These are phyloP conservation scores for Alternaria novae-zelandiae DNA, from an alignment of 2,329 filamentous ascomycete species.

Conservation along the genomic window DNA sequence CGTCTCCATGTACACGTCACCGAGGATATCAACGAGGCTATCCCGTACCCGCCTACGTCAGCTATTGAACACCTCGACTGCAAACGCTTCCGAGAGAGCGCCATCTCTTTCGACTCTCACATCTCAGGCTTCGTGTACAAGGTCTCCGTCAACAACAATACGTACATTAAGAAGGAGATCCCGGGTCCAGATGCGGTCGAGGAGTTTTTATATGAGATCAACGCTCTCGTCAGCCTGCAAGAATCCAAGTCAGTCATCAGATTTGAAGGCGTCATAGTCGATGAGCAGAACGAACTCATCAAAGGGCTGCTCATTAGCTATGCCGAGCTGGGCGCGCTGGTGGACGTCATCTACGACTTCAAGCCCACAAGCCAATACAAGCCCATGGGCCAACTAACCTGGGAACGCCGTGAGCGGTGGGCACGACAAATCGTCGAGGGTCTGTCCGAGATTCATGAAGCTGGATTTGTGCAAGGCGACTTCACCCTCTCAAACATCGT, in stretches of 20 bases:
- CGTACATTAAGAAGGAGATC: conserved; percentile 97
- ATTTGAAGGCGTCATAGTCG: conserved; percentile 86
- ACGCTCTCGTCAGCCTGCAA: conserved; percentile 81
- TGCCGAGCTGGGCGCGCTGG: conserved; percentile 83
- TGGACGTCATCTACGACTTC: conserved; percentile 88
- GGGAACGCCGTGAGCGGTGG: conserved; percentile 82
- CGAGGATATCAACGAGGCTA: conserved; percentile 96
- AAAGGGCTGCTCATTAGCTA: conserved; percentile 91
- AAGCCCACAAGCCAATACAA: conserved; percentile 56
- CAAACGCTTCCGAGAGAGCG: conserved; percentile 69
- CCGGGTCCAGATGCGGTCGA: conserved; percentile 94
- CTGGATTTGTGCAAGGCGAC: conserved; percentile 95
- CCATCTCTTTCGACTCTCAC: conserved; percentile 86
- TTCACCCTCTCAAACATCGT: conserved; percentile 98
- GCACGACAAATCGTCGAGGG: conserved; percentile 89
- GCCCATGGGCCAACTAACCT: conserved; percentile 62
- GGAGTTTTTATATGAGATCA: conserved; percentile 97
- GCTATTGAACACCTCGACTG: conserved; percentile 74
- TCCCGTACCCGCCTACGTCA: conserved; percentile 77
- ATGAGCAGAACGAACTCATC: conserved; percentile 74
- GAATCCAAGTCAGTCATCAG: conserved; percentile 79
- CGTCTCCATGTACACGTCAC: conserved; percentile 94
- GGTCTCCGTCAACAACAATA: conserved; percentile 71
- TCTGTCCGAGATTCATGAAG: conserved; percentile 90
- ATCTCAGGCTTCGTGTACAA: conserved; percentile 98